Percentiles rank a stretch among this genome's conserved stretches.
These are phyloP conservation scores for Oryza punctata DNA, from an alignment of 176 grass and related monocot species.

Conservation along the genomic window DNA sequence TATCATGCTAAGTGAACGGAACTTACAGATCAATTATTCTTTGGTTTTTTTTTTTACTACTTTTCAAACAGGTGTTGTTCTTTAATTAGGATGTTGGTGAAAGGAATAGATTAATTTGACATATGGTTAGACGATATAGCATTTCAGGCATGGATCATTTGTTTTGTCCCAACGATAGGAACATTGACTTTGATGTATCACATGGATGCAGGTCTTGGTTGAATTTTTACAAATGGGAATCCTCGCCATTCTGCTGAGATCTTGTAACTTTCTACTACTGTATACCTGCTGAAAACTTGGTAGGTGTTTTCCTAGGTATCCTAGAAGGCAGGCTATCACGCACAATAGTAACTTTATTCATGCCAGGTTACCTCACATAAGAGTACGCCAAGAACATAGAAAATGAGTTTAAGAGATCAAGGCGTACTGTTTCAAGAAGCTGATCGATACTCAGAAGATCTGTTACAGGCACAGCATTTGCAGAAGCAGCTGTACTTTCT, in stretches of 20 bases:
- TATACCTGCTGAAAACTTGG: constrained; percentile 1
- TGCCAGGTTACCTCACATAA: constrained; percentile 12
- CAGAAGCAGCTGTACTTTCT: constrained; percentile 53
- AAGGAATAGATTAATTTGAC: not conserved
- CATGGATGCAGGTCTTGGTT: not conserved
- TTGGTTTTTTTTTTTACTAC: too few species aligned
- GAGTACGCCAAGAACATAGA: constrained; percentile 19
- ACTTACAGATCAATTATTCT: not conserved
- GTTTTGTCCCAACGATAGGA: not conserved
- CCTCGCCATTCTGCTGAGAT: not conserved
- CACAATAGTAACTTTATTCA: not conserved
- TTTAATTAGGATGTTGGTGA: not conserved
- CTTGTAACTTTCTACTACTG: not conserved
- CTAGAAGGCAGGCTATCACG: constrained; percentile 7
- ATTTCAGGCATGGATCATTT: constrained; percentile 9
- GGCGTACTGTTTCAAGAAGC: constrained; percentile 86
- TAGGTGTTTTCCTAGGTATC: constrained; percentile 19
- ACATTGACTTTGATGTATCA: not conserved
- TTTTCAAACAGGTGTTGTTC: not conserved
- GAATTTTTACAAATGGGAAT: not conserved
- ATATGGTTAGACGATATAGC: not conserved
- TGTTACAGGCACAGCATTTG: constrained; percentile 41
- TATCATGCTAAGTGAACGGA: constrained; percentile 1
- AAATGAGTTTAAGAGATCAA: not conserved
- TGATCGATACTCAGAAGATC: constrained; percentile 86